phyloP scores from a whole-genome alignment of 2,329 filamentous ascomycete species.

The Sphaerulina vaccinii region DNA sequence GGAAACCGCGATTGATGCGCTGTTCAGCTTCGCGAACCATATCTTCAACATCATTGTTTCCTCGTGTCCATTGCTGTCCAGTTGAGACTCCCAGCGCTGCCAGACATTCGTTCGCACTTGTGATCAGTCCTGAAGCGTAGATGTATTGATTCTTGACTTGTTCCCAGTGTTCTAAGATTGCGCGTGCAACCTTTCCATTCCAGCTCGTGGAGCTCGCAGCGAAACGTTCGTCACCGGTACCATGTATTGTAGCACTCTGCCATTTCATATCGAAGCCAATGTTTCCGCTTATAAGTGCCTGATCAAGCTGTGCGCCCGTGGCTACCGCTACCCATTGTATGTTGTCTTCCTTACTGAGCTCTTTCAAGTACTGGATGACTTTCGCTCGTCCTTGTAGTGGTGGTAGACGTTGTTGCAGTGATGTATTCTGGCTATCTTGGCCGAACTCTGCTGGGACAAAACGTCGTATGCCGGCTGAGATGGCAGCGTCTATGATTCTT shows the following conservation, averaged over 20 bases:
- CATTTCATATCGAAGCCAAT: slow-evolving; percentile 42
- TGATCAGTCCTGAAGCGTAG: slow-evolving; percentile 37
- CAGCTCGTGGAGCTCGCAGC: slow-evolving; percentile 38
- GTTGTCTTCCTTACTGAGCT: slow-evolving; percentile 7
- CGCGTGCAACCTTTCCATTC: slow-evolving; percentile 34
- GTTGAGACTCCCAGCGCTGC: slow-evolving; percentile 33
- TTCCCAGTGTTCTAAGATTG: slow-evolving; percentile 36
- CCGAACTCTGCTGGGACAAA: slow-evolving; percentile 33
- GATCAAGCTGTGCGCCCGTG: slow-evolving; percentile 38
- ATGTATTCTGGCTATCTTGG: slow-evolving; percentile 34
- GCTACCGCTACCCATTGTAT: slow-evolving; percentile 40
- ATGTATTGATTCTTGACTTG: slow-evolving; percentile 39
- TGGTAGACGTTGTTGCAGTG: slow-evolving; percentile 35
- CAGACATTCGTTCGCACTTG: slow-evolving; percentile 37
- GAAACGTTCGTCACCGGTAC: slow-evolving; percentile 38
- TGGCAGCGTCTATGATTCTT: slow-evolving; percentile 27
- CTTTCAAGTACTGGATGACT: slow-evolving; percentile 35
- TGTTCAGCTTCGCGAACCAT: slow-evolving; percentile 37
- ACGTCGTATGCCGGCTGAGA: slow-evolving; percentile 19
- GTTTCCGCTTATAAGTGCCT: slow-evolving; percentile 35
- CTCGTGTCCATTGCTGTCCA: slow-evolving; percentile 35
- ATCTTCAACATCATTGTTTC: slow-evolving; percentile 37
- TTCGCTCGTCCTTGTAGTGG: slow-evolving; percentile 34
- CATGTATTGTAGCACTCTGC: slow-evolving; percentile 42
- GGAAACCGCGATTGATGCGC: slow-evolving; percentile 40